phyloP scores from a whole-genome alignment of 169 alveolate genomes.

The Plasmodium vinckei region DNA sequence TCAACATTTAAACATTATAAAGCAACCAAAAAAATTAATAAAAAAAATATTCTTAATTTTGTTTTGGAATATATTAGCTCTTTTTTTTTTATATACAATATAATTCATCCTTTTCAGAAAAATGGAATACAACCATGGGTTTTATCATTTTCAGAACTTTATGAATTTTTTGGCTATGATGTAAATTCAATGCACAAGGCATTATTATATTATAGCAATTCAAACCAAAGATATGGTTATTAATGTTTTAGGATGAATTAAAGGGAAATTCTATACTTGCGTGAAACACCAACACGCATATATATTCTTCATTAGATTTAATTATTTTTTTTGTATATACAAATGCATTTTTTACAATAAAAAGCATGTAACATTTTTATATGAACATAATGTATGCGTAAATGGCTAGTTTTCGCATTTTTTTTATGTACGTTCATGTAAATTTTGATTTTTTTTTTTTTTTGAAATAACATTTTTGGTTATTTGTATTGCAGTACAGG shows the following conservation, averaged over 20 bases:
- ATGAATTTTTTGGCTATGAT: slow-evolving; percentile 51
- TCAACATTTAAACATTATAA: background rate
- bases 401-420: too few species aligned
- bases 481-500: too few species aligned
- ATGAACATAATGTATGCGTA: too few species aligned
- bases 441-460: too few species aligned
- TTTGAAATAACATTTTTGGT: too few species aligned
- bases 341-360: too few species aligned
- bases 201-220: slow-evolving; percentile 23
- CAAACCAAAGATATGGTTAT: slow-evolving; percentile 37
- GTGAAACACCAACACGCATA: too few species aligned
- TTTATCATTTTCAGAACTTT: slow-evolving; percentile 37
- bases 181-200: slow-evolving; percentile 25
- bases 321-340: too few species aligned
- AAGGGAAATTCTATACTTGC: too few species aligned
- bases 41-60: slow-evolving; percentile 11
- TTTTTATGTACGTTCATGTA: too few species aligned
- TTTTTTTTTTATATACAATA: slow-evolving; percentile 31
- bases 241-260: background rate
- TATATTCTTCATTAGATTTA: too few species aligned
- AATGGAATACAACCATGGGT: slow-evolving; percentile 75
- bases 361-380: too few species aligned
- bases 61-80: slow-evolving; percentile 37
- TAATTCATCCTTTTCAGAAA: slow-evolving; percentile 61
- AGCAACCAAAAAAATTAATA: background rate